Evolutionary conservation across 2,329 filamentous ascomycete species (phyloP).

Genomic region (Cryphonectria radicalis): DNA sequence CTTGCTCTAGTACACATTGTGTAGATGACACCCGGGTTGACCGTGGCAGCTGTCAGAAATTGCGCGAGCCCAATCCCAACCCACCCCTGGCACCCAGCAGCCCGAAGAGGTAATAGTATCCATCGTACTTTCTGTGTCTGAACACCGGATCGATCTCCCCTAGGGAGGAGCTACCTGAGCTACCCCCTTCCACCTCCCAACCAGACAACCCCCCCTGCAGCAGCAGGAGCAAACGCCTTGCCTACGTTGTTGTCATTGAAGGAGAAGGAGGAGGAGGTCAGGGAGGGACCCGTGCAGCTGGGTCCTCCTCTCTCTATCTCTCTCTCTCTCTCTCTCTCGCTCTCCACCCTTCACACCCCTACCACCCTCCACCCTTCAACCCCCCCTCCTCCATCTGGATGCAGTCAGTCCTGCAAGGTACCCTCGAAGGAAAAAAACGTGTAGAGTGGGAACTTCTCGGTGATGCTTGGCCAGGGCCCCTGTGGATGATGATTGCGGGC

Average conservation of each 20-base stretch:
- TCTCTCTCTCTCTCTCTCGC: not conserved
- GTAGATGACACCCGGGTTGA: not conserved
- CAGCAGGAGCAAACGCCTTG: not conserved
- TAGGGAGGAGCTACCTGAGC: not conserved
- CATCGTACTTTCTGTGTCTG: not conserved
- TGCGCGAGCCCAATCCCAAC: not conserved
- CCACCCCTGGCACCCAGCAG: not conserved
- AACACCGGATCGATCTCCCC: not conserved
- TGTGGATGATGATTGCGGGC: not conserved
- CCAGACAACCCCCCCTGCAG: not conserved
- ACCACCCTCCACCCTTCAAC: no score
- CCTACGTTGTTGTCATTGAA: not conserved
- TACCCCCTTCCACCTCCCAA: not conserved
- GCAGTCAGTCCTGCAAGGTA: not conserved
- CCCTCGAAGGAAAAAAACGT: slow-evolving; percentile 4
- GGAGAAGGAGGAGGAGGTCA: not conserved
- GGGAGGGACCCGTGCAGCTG: slow-evolving; percentile 1
- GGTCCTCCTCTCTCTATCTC: not conserved
- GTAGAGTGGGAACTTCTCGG: not conserved
- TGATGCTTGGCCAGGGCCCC: not conserved
- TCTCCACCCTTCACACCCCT: not conserved
- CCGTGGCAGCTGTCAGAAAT: slow-evolving; percentile 6
- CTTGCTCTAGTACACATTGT: not conserved
- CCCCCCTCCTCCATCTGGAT: not conserved
- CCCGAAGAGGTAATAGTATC: slow-evolving; percentile 1